Conservation (phyloP, 2,329 filamentous ascomycete species). For the Ceratocystiopsis brevicomis region DNA sequence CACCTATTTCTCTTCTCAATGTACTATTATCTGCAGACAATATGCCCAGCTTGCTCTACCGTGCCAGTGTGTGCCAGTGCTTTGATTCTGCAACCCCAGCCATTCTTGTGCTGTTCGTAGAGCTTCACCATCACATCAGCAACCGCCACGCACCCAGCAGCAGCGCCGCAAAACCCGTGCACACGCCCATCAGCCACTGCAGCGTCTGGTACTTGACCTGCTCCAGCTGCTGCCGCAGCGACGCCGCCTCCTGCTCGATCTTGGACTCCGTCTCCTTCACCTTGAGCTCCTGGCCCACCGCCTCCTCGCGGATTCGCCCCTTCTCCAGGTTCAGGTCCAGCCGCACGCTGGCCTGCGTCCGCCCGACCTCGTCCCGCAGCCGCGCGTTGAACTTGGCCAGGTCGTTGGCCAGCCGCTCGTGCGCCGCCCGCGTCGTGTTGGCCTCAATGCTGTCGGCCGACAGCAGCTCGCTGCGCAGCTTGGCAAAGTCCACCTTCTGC, state of each 20-base stretch:
- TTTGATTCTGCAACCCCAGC: too few relatives aligned
- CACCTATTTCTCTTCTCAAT: too few relatives aligned
- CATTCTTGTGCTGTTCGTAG: too few relatives aligned
- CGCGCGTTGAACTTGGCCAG: slow-evolving; percentile 82
- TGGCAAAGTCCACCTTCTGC: slow-evolving; percentile 94
- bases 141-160: slow-evolving; percentile 51
- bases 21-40: too few relatives aligned
- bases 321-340: slow-evolving; percentile 93
- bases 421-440: slow-evolving; percentile 68
- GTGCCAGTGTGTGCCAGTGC: too few relatives aligned
- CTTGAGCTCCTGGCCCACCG: slow-evolving; percentile 89
- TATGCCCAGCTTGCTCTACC: too few relatives aligned
- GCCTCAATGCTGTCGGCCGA: slow-evolving; percentile 83
- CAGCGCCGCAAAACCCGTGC: slow-evolving; percentile 47
- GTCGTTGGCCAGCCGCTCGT: slow-evolving; percentile 87
- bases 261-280: slow-evolving; percentile 97
- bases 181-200: slow-evolving; percentile 91
- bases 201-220: slow-evolving; percentile 95
- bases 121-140: too few relatives aligned
- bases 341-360: slow-evolving; percentile 82
- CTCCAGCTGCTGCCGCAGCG: slow-evolving; percentile 77
- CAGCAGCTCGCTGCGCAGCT: slow-evolving; percentile 83
- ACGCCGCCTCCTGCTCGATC: slow-evolving; percentile 93
- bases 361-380: slow-evolving; percentile 79
- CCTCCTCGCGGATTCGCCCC: slow-evolving; percentile 87